phyloP scores from a whole-genome alignment of 1,284 basidiomycete genomes.

The Puccinia coronata region DNA sequence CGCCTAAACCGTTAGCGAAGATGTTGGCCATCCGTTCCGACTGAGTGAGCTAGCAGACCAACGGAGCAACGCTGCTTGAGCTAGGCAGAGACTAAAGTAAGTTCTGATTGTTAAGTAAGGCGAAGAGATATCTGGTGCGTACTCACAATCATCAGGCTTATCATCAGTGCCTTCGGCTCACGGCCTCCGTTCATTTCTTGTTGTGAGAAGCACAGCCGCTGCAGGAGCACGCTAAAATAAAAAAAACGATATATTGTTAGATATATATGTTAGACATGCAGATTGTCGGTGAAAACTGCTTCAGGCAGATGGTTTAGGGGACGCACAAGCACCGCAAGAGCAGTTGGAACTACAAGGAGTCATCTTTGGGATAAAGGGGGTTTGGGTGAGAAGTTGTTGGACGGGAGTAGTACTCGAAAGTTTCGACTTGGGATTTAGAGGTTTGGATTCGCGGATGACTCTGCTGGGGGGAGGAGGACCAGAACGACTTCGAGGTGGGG shows the following conservation, averaged over 20 bases:
- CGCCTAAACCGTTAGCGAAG: background rate
- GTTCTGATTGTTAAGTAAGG: background rate
- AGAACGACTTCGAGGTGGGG: background rate
- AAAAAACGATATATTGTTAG: background rate
- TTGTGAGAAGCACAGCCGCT: conserved; percentile 5
- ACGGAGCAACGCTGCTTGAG: background rate
- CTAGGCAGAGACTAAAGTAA: background rate
- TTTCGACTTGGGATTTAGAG: background rate
- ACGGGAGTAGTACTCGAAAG: background rate
- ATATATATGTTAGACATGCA: background rate
- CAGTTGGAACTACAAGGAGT: background rate
- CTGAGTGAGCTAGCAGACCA: background rate
- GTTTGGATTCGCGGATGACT: background rate
- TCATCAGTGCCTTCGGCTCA: background rate
- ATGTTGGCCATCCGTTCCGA: background rate
- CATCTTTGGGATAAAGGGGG: background rate
- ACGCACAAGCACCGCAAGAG: conserved; percentile 12
- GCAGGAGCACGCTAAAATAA: background rate
- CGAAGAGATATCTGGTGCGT: background rate
- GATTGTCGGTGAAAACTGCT: too few relatives aligned
- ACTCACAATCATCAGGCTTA: background rate
- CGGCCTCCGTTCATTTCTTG: background rate
- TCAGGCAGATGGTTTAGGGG: background rate
- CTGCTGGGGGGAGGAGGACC: background rate
- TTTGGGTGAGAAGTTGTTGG: background rate